Conservation (phyloP, 805 yeast genomes). For the Hanseniaspora valbyensis region DNA sequence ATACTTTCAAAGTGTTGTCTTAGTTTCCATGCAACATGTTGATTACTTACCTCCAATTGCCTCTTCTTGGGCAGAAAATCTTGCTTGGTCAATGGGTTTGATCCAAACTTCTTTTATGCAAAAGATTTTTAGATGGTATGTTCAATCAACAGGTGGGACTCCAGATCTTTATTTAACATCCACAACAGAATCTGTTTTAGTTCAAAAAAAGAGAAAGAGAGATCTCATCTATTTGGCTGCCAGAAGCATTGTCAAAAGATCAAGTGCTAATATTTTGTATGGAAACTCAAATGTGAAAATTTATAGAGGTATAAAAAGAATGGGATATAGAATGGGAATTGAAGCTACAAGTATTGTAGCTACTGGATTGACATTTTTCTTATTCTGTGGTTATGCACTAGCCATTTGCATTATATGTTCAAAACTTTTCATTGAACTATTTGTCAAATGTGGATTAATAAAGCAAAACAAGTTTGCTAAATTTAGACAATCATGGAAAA, state of each 20-base stretch:
- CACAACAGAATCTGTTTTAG: conserved; percentile 54
- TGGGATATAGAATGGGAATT: conserved; percentile 64
- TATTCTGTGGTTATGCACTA: conserved; percentile 62
- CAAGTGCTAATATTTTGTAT: conserved; percentile 28
- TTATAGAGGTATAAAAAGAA: conserved; percentile 75
- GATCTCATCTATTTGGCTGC: conserved; percentile 18
- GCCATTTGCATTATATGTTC: conserved; percentile 47
- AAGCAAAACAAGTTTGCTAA: conserved; percentile 37
- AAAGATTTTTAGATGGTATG: conserved; percentile 69
- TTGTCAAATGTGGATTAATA: conserved; percentile 40
- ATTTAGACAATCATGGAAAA: conserved; percentile 46
- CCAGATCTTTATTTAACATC: conserved; percentile 60
- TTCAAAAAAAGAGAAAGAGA: conserved; percentile 42
- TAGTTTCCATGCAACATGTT: conserved; percentile 75
- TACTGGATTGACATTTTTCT: conserved; percentile 80
- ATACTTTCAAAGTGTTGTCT: conserved; percentile 81
- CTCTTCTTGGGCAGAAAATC: conserved; percentile 79
- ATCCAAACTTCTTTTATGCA: conserved; percentile 75
- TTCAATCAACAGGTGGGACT: conserved; percentile 79
- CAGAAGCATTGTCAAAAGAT: conserved; percentile 30
- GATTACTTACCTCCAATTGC: conserved; percentile 87
- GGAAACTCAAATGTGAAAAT: conserved; percentile 54
- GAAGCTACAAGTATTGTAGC: conserved; percentile 75
- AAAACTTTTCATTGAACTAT: conserved; percentile 41
- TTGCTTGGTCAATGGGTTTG: conserved; percentile 92